These are phyloP conservation scores for Yarrowia sp. DNA, from an alignment of 805 yeast species.

Conservation along the genomic window DNA sequence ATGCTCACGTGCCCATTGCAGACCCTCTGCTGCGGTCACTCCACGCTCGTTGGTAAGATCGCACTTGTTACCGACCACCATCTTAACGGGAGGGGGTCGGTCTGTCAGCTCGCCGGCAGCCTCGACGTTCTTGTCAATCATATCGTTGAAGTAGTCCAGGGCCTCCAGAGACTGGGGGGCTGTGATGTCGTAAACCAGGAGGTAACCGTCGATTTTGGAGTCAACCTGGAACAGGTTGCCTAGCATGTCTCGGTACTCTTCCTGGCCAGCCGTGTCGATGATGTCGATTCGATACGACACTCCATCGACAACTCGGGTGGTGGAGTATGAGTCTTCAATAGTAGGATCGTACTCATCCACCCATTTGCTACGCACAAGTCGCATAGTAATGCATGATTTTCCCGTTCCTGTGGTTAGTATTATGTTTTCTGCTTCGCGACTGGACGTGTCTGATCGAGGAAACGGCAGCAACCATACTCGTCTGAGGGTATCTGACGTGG, in stretches of 20 bases:
- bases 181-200: constrained; percentile 40
- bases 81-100: constrained; percentile 57
- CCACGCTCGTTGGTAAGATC: constrained; percentile 59
- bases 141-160: constrained; percentile 38
- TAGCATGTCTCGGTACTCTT: constrained; percentile 65
- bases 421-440: neutral
- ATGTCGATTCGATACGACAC: constrained; percentile 54
- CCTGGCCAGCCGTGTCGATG: constrained; percentile 78
- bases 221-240: constrained; percentile 40
- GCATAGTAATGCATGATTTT: constrained; percentile 39
- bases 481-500: too few species aligned
- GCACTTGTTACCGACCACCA: constrained; percentile 65
- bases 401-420: constrained; percentile 31
- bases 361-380: constrained; percentile 39
- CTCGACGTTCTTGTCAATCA: constrained; percentile 63
- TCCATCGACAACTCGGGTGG: constrained; percentile 44
- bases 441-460: neutral
- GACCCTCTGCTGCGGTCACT: constrained; percentile 54
- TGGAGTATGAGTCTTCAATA: constrained; percentile 38
- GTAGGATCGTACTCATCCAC: constrained; percentile 42
- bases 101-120: constrained; percentile 48
- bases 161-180: constrained; percentile 36
- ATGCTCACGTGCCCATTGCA: constrained; percentile 57
- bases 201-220: constrained; percentile 38
- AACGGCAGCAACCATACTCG: neutral